Conservation (phyloP, 2,329 filamentous ascomycete genomes). For the Beauveria sp. region DNA sequence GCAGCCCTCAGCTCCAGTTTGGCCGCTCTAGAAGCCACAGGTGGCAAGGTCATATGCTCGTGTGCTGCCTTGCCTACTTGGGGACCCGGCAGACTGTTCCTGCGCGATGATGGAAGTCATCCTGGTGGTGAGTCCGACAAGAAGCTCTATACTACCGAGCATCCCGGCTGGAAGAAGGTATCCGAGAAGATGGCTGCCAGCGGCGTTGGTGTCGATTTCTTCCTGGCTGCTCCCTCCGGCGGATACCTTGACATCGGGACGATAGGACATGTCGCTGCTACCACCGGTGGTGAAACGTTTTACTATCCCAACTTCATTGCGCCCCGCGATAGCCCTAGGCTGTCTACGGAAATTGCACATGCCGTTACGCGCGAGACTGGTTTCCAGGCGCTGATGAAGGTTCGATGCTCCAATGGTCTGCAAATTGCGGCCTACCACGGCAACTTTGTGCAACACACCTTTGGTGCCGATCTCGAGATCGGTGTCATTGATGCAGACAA, state of each 20-base stretch:
- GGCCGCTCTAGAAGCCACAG: conserved; percentile 75
- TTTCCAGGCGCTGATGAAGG: conserved; percentile 95
- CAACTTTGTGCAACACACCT: conserved; percentile 92
- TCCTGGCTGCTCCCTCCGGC: conserved; percentile 82
- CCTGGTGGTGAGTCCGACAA: conserved; percentile 83
- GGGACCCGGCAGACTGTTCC: conserved; percentile 77
- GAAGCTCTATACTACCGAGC: conserved; percentile 85
- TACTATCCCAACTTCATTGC: conserved; percentile 96
- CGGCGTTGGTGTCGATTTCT: conserved; percentile 88
- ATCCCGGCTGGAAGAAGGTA: conserved; percentile 77
- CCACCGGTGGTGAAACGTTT: conserved; percentile 91
- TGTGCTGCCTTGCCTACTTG: conserved; percentile 82
- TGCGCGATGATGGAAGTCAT: conserved; percentile 83
- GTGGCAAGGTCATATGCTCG: conserved; percentile 87
- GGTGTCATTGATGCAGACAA: conserved; percentile 91
- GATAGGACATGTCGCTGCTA: conserved; percentile 76
- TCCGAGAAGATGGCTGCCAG: conserved; percentile 81
- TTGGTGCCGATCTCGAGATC: conserved; percentile 90
- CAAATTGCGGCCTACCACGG: conserved; percentile 93
- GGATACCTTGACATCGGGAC: conserved; percentile 91
- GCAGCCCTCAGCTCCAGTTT: conserved; percentile 78
- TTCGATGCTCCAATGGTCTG: conserved; percentile 91
- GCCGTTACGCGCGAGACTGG: conserved; percentile 84
- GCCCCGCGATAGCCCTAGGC: conserved; percentile 74
- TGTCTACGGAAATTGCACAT: conserved; percentile 80